These are phyloP conservation scores for Platanthera guangdongensis DNA, from an alignment of 106 monocot species.

Conservation along the genomic window DNA sequence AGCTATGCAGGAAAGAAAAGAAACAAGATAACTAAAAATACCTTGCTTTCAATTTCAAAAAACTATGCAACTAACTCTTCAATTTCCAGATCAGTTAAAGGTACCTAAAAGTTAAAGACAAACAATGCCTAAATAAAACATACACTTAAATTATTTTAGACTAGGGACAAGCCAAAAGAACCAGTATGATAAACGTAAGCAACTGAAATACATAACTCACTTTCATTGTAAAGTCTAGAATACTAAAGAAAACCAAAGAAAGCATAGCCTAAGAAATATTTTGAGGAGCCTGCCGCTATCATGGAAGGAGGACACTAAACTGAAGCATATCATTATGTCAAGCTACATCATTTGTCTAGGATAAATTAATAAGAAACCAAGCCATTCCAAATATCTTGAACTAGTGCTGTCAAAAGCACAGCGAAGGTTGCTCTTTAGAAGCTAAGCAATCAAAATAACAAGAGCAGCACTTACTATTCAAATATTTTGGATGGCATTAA, in stretches of 20 bases:
- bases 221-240: background rate
- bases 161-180: background rate
- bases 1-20: background rate
- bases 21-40: slow-evolving; percentile 20
- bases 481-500: too few species aligned
- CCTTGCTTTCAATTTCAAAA: slow-evolving; percentile 87
- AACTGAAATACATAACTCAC: background rate
- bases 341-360: too few species aligned
- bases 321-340: too few species aligned
- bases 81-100: slow-evolving; percentile 68
- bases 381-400: too few species aligned
- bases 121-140: slow-evolving; percentile 6
- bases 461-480: too few species aligned
- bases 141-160: background rate
- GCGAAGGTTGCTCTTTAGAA: too few species aligned
- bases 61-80: slow-evolving; percentile 81
- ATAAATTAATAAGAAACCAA: too few species aligned
- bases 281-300: background rate
- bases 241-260: background rate
- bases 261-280: background rate
- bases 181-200: background rate
- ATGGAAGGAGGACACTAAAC: too few species aligned
- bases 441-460: too few species aligned
- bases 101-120: slow-evolving; percentile 26
- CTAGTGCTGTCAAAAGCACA: too few species aligned